phyloP scores from a whole-genome alignment of 2,329 filamentous ascomycete species.

The Catunica adiposa region DNA sequence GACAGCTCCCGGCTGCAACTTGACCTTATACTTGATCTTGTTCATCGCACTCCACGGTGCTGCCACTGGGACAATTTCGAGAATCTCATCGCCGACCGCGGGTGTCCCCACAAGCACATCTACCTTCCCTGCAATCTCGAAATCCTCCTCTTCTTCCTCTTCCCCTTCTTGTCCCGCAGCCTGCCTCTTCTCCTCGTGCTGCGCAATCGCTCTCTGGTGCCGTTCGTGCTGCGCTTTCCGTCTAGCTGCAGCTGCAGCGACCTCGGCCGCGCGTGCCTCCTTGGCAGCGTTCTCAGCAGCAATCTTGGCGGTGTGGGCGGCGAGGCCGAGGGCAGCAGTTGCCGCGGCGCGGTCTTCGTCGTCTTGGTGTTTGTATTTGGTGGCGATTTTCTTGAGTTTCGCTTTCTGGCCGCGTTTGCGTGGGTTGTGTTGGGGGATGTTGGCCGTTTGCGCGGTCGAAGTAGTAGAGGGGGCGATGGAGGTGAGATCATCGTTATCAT shows the following conservation, averaged over 20 bases:
- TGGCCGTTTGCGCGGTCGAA: not conserved
- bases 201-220: slow-evolving; percentile 57
- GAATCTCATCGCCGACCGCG: slow-evolving; percentile 64
- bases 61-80: slow-evolving; percentile 48
- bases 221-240: slow-evolving; percentile 65
- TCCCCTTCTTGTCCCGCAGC: slow-evolving; percentile 27
- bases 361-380: slow-evolving; percentile 87
- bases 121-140: slow-evolving; percentile 30
- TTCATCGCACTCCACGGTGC: slow-evolving; percentile 47
- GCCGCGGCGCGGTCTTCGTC: slow-evolving; percentile 79
- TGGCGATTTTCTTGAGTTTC: slow-evolving; percentile 74
- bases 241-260: slow-evolving; percentile 54
- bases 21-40: slow-evolving; percentile 81
- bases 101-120: slow-evolving; percentile 65
- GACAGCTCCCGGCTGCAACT: slow-evolving; percentile 72
- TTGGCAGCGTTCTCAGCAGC: slow-evolving; percentile 54
- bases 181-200: slow-evolving; percentile 54
- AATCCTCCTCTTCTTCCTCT: slow-evolving; percentile 42
- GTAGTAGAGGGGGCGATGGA: not conserved
- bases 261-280: slow-evolving; percentile 46
- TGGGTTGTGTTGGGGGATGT: slow-evolving; percentile 27
- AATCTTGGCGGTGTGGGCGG: slow-evolving; percentile 47
- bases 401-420: slow-evolving; percentile 57
- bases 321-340: slow-evolving; percentile 70
- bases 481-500: too few relatives aligned